phyloP scores from a whole-genome alignment of 371 early-diverging fungal species.

The Gilbertella persicaria region DNA sequence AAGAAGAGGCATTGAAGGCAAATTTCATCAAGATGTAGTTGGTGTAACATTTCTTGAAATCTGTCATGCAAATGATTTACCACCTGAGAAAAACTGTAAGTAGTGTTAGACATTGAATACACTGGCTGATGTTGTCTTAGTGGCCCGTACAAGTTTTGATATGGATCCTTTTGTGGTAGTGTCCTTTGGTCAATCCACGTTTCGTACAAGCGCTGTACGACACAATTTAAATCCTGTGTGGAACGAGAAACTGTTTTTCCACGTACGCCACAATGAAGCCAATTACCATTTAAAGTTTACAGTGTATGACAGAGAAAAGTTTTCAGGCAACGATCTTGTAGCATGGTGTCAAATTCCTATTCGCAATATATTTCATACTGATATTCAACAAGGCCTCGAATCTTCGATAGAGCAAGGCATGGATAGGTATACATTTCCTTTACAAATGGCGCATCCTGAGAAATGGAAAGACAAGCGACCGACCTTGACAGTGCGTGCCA shows the following conservation, averaged over 20 bases:
- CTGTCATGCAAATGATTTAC: conserved; percentile 52
- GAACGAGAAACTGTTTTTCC: conserved; percentile 63
- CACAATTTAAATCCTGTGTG: conserved; percentile 61
- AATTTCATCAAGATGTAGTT: conserved; percentile 24
- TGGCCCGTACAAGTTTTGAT: conserved; percentile 56
- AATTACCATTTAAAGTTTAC: conserved; percentile 58
- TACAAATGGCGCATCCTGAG: conserved; percentile 15
- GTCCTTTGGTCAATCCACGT: conserved; percentile 62
- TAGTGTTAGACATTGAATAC: background rate
- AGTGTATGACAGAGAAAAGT: conserved; percentile 71
- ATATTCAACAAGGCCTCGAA: background rate
- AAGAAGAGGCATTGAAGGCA: conserved; percentile 13
- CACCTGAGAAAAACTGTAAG: conserved; percentile 43
- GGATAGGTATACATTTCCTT: conserved; percentile 31
- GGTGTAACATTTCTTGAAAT: conserved; percentile 60
- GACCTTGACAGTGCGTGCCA: conserved; percentile 44
- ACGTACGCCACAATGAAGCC: conserved; percentile 47
- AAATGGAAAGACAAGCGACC: conserved; percentile 24
- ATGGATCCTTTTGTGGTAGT: conserved; percentile 79
- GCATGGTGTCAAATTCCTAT: conserved; percentile 49
- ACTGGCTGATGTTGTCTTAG: conserved; percentile 20
- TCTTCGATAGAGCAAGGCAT: conserved; percentile 16
- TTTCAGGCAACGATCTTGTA: conserved; percentile 62
- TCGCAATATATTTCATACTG: conserved; percentile 12
- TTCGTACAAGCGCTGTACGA: conserved; percentile 57